phyloP scores from a whole-genome alignment of 208 protist species.

The Acanthamoeba royreba region DNA sequence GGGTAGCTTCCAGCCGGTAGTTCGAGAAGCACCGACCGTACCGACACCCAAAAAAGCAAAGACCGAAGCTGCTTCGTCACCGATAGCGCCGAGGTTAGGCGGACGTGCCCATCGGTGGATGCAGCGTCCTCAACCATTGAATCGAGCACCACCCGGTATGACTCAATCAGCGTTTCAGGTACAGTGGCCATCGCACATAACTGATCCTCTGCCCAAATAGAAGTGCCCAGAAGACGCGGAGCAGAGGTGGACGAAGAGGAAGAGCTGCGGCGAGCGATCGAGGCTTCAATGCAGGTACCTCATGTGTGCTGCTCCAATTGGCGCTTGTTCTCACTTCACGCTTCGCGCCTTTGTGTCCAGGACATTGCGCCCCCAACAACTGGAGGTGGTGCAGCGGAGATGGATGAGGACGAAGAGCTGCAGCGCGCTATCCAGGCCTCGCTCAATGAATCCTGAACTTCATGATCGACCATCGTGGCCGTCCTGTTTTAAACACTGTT shows the following conservation, averaged over 20 bases:
- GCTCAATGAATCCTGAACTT: too few relatives aligned
- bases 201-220: not conserved
- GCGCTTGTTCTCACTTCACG: not conserved
- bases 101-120: not conserved
- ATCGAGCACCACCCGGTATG: not conserved
- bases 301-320: not conserved
- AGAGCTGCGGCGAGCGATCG: not conserved
- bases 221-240: not conserved
- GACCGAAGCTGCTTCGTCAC: not conserved
- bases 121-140: not conserved
- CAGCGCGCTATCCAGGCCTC: conserved; percentile 8
- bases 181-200: too few relatives aligned
- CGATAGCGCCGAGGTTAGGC: not conserved
- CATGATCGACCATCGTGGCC: too few relatives aligned
- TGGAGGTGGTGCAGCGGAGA: not conserved
- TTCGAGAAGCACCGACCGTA: not conserved
- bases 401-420: conserved; percentile 21
- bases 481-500: too few relatives aligned
- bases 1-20: not conserved
- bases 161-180: too few relatives aligned
- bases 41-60: not conserved
- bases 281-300: not conserved
- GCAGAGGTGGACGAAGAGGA: not conserved
- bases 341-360: not conserved
- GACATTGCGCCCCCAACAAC: not conserved